Evolutionary conservation across 805 yeast genomes (phyloP).

Genomic region (Monosporozyma siamensis): DNA sequence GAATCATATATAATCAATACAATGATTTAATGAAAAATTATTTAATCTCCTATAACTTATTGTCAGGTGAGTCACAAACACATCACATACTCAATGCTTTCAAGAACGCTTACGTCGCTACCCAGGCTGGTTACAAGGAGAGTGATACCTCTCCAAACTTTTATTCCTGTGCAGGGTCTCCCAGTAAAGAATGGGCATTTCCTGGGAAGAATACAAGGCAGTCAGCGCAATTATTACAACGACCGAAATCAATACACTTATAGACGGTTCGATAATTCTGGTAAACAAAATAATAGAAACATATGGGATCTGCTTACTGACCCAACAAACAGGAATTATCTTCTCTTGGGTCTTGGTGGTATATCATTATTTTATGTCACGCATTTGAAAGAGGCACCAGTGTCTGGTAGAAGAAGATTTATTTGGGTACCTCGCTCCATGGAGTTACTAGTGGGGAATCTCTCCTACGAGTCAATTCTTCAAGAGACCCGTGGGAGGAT

Average conservation of each 20-base stretch:
- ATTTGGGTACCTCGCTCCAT: constrained; percentile 61
- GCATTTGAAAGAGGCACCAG: constrained; percentile 71
- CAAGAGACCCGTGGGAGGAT: constrained; percentile 42
- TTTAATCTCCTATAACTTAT: too few species aligned
- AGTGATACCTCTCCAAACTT: too few species aligned
- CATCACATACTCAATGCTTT: too few species aligned
- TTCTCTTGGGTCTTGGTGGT: constrained; percentile 30
- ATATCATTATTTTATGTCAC: constrained; percentile 36
- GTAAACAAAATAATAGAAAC: not conserved
- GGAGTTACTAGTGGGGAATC: constrained; percentile 54
- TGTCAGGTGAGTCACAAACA: too few species aligned
- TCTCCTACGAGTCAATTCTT: constrained; percentile 53
- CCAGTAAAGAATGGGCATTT: too few species aligned
- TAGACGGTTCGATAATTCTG: not conserved
- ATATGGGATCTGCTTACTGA: constrained; percentile 13
- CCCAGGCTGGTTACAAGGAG: not conserved
- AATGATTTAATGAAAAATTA: too few species aligned
- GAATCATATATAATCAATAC: too few species aligned
- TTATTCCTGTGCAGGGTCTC: too few species aligned
- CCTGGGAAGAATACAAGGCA: too few species aligned
- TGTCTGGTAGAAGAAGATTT: constrained; percentile 61
- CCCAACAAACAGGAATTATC: constrained; percentile 25
- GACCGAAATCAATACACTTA: constrained; percentile 1
- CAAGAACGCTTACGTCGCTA: not conserved
- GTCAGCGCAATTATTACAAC: not conserved